These are phyloP conservation scores for Flaveria trinervia DNA, from an alignment of 129 eudicot genomes.

Conservation along the genomic window DNA sequence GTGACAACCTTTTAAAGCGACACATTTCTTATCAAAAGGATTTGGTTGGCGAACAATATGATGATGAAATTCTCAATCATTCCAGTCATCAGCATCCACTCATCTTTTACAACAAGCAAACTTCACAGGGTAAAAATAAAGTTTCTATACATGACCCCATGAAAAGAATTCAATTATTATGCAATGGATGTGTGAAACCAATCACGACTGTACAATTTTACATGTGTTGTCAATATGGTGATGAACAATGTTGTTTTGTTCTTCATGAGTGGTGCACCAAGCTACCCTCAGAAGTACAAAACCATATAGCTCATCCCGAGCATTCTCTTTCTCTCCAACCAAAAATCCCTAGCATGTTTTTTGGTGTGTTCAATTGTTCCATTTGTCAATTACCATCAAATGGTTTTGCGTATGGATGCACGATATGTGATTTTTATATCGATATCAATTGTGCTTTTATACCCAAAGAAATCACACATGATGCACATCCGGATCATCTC, in stretches of 20 bases:
- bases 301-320: not conserved
- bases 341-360: not conserved
- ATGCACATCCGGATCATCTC: not conserved
- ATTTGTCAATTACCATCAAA: not conserved
- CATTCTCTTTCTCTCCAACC: not conserved
- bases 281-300: not conserved
- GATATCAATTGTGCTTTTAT: not conserved
- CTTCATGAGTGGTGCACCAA: conserved; percentile 21
- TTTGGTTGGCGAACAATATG: not conserved
- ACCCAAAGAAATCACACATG: conserved; percentile 7
- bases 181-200: conserved; percentile 15
- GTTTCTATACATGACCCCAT: not conserved
- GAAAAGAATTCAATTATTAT: conserved; percentile 13
- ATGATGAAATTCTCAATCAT: not conserved
- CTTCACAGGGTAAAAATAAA: not conserved
- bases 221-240: not conserved
- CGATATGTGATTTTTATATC: not conserved
- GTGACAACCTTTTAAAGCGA: conserved; percentile 5
- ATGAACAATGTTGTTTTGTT: not conserved
- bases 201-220: conserved; percentile 5
- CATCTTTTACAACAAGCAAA: not conserved
- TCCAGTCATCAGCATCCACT: not conserved
- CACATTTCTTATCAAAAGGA: not conserved
- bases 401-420: conserved; percentile 4
- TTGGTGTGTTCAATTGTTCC: not conserved